phyloP scores from a whole-genome alignment of 495 filamentous ascomycete genomes.

The Hypoxylon intermedium region DNA sequence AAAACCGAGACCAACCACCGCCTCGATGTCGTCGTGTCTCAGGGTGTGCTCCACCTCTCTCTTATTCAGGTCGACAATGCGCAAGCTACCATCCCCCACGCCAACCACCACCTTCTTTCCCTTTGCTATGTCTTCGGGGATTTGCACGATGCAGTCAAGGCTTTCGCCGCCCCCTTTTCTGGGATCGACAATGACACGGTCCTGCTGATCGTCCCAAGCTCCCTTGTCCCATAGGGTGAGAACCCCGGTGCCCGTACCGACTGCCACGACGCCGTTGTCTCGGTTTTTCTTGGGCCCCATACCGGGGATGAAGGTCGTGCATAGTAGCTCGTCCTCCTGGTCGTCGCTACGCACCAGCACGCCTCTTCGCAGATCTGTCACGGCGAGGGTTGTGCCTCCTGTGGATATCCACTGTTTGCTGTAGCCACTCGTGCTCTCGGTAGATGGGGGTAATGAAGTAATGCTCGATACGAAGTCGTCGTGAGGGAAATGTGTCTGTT shows the following conservation, averaged over 20 bases:
- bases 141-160: conserved; percentile 71
- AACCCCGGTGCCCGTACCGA: conserved; percentile 80
- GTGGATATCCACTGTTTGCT: conserved; percentile 93
- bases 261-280: conserved; percentile 76
- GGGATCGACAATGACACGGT: conserved; percentile 75
- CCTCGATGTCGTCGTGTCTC: conserved; percentile 83
- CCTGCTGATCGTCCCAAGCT: conserved; percentile 92
- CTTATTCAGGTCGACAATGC: conserved; percentile 52
- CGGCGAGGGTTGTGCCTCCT: conserved; percentile 85
- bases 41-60: conserved; percentile 58
- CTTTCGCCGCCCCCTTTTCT: conserved; percentile 68
- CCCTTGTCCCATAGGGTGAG: conserved; percentile 93
- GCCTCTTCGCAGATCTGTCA: conserved; percentile 84
- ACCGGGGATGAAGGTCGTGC: conserved; percentile 75
- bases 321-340: conserved; percentile 90
- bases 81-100: conserved; percentile 71
- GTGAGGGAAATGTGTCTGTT: conserved; percentile 83
- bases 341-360: conserved; percentile 87
- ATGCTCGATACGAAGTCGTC: conserved; percentile 92
- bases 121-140: conserved; percentile 69
- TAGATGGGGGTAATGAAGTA: conserved; percentile 78
- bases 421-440: conserved; percentile 80
- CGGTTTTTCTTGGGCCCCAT: conserved; percentile 63
- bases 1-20: conserved; percentile 78
- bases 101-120: conserved; percentile 77